Evolutionary conservation across 768 basidiomycete species (phyloP), one percentile per base, ranked within the genome.

Genomic region (Saitozyma sp.): DNA sequence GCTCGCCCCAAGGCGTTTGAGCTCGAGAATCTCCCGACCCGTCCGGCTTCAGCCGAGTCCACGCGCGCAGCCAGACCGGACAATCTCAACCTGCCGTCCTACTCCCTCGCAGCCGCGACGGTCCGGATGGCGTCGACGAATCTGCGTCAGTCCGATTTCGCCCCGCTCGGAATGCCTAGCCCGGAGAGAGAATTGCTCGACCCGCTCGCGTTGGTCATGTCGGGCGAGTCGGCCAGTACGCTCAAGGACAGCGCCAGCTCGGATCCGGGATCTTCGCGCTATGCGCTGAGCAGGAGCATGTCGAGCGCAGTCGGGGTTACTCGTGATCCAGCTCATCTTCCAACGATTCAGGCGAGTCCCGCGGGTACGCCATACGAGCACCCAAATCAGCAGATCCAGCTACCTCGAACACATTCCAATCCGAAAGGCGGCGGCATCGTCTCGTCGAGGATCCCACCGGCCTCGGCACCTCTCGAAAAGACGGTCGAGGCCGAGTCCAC

Each of bases 111-210:
- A 0, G 78, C 78, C 1, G 78, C 78, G 0, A 74, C 76, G 1
- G 72, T 77, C 10, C 64, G 74, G 16, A 69, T 79, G 66, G 78
- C 75, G 0, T 65, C 74, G 8, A 59, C 68, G 6, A 46, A 54
- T 5, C 59, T 76, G 6, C 52, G 58, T 8, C 55, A 70, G 8
- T 54, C 62, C 9, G 86, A 90, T 68, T 86, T 97, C 58, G 88
- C 91, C 0, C 93, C 93, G 0, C 83, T 97, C 29, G 87, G 90
- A 0, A 83, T 94, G 0, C 92, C 93, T 2, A 91, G 89, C 10
- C 93, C 93, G 0, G 93, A 97, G 74, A 87, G 89, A 68, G 93
- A 96, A 74, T 84, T 95, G 29, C 88, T 88, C 9, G 93, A 96
- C 79, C 93, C 93, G 0, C 87, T 96, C 86, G 56, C 67, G 6